Base-by-base conservation (phyloP, 495 filamentous ascomycete genomes). In the Penicillium crystallinum region DNA sequence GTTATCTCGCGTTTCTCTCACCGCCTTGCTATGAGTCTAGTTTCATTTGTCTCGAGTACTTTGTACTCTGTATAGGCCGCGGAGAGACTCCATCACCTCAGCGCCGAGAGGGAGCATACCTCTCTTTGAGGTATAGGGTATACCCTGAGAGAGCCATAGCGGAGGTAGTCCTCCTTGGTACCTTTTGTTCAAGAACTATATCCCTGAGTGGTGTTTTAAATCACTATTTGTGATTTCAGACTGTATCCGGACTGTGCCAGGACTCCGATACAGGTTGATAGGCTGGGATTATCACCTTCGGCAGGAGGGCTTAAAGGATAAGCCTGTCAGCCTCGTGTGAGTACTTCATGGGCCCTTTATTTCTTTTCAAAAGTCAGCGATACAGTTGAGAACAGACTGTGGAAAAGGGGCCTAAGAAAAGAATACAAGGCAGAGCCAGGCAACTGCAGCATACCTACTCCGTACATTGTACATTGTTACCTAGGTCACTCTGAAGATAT, bases 1-100 rank as follows among this genome's bases (percentile, higher is more conserved):
- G 48, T 41, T 31, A 50, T 50, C 34, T 50, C 30, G 48, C 29
- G 19, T 50, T 47, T 19, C 38, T 42, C 48, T 50, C 48, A 50
- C 48, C 48, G 48, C 48, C 48, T 39, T 36, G 10, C 31, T 29
- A 4, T 39, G 35, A 38, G 36, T 14, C 19, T 50, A 38, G 11
- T 38, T 17, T 19, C 12, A 27, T 14, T 31, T 30, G n/a, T 31
- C 15, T 22, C 5, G 34, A 36, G 34, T 6, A 34, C 31, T 35
- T 4, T 15, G 41, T 29, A 46, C 35, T 14, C 14, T 15, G 14
- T 17, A 17, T 4, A 36, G 34, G 34, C 8, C 34, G 15, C 34
- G n/a, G 6, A 6, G 34, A 17, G 4, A 17, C 2, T 36, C 14
- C 22, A 41, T 18, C n/a, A n/a, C 11, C 22, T 41, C 38, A 14